phyloP scores from a whole-genome alignment of 169 alveolate species.

The Plasmodium gaboni region DNA sequence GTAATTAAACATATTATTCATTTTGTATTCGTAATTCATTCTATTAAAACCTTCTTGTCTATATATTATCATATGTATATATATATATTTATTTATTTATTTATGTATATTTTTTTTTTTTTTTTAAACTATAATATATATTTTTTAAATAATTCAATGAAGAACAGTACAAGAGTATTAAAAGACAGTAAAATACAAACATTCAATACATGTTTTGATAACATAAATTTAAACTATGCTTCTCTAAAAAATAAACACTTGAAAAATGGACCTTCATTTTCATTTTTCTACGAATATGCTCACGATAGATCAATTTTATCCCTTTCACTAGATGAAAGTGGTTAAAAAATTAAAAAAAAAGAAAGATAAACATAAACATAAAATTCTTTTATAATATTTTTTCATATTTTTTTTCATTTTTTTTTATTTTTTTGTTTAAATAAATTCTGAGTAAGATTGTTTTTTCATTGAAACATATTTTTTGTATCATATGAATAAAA shows the following conservation, averaged over 20 bases:
- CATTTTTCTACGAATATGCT: conserved; percentile 71
- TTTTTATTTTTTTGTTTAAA: too few species aligned
- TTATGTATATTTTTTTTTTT: not conserved
- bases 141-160: conserved; percentile 14
- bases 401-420: not conserved
- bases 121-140: not conserved
- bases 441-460: too few species aligned
- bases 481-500: too few species aligned
- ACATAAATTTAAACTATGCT: conserved; percentile 37
- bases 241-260: conserved; percentile 58
- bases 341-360: conserved; percentile 7
- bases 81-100: not conserved
- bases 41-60: not conserved
- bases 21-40: not conserved
- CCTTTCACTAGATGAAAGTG: conserved; percentile 73
- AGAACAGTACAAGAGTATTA: conserved; percentile 13
- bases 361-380: not conserved
- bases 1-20: not conserved
- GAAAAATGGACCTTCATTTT: conserved; percentile 61
- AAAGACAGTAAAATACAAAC: conserved; percentile 28
- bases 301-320: conserved; percentile 68
- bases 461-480: too few species aligned
- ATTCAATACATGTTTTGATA: conserved; percentile 72
- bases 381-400: not conserved
- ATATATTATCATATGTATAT: too few species aligned